Conservation (phyloP, 768 basidiomycete genomes). For the Dioszegia hungarica region DNA sequence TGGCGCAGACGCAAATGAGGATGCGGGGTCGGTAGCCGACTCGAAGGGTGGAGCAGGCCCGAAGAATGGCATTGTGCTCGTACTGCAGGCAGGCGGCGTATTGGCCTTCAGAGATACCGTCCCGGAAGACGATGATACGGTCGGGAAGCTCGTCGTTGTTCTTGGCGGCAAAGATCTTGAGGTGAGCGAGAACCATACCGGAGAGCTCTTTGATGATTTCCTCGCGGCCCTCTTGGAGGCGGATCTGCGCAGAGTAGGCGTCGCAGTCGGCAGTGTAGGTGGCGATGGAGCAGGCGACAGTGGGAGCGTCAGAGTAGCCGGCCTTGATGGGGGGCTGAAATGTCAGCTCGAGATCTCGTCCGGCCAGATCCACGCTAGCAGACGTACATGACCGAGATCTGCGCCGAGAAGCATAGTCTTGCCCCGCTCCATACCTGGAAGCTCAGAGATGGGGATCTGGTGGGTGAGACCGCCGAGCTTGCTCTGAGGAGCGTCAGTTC, state of each 20-base stretch:
- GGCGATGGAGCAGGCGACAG: conserved; percentile 49
- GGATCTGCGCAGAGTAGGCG: conserved; percentile 35
- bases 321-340: conserved; percentile 38
- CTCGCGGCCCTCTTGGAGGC: conserved; percentile 44
- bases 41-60: conserved; percentile 31
- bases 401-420: conserved; percentile 48
- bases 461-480: conserved; percentile 48
- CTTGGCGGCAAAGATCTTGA: conserved; percentile 38
- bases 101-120: conserved; percentile 47
- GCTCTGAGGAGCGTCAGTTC: conserved; percentile 15
- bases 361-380: background rate
- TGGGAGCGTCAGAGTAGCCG: conserved; percentile 34
- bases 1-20: conserved; percentile 42
- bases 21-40: conserved; percentile 27
- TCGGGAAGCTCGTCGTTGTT: conserved; percentile 35
- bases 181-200: conserved; percentile 40
- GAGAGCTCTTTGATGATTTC: conserved; percentile 47
- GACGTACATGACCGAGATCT: conserved; percentile 37
- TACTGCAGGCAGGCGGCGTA: conserved; percentile 43
- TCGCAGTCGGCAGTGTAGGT: conserved; percentile 41
- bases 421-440: conserved; percentile 37
- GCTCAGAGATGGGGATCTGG: conserved; percentile 28
- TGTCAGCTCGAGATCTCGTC: conserved; percentile 9
- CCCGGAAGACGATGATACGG: conserved; percentile 47
- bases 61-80: conserved; percentile 42